Evolutionary conservation across 2,329 filamentous ascomycete genomes (phyloP).

Genomic region (Tympanopsis confertula): DNA sequence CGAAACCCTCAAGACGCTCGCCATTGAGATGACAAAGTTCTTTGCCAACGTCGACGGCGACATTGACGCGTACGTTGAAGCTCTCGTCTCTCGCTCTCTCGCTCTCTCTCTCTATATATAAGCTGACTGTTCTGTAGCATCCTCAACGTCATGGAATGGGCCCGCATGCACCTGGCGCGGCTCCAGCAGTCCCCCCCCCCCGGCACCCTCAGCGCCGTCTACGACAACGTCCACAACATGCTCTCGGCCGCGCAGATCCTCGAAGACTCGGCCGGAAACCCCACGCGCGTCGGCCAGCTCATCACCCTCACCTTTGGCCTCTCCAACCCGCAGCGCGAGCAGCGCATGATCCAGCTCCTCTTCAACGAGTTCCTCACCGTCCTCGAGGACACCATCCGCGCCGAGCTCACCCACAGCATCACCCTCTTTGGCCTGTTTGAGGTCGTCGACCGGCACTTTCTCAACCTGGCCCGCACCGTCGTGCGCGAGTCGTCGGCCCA

Average conservation of each 20-base stretch:
- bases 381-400: constrained; percentile 79
- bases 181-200: constrained; percentile 50
- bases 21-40: constrained; percentile 78
- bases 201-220: constrained; percentile 52
- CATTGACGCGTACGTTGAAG: constrained; percentile 57
- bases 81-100: constrained; percentile 3
- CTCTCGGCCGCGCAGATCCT: constrained; percentile 54
- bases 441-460: constrained; percentile 78
- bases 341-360: constrained; percentile 69
- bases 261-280: constrained; percentile 39
- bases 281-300: constrained; percentile 58
- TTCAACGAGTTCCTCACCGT: constrained; percentile 80
- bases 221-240: constrained; percentile 73
- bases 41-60: constrained; percentile 90
- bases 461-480: constrained; percentile 75
- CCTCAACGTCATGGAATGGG: constrained; percentile 93
- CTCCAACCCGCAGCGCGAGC: constrained; percentile 70
- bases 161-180: constrained; percentile 68
- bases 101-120: constrained; percentile 7
- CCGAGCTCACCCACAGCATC: constrained; percentile 69
- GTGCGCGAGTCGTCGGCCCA: constrained; percentile 73
- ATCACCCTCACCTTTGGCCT: constrained; percentile 67
- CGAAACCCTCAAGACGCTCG: constrained; percentile 73
- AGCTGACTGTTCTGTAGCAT: constrained; percentile 40
- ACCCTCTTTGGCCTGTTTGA: constrained; percentile 84